phyloP scores from a whole-genome alignment of 1,284 basidiomycete genomes.

The Inonotus obliquus region DNA sequence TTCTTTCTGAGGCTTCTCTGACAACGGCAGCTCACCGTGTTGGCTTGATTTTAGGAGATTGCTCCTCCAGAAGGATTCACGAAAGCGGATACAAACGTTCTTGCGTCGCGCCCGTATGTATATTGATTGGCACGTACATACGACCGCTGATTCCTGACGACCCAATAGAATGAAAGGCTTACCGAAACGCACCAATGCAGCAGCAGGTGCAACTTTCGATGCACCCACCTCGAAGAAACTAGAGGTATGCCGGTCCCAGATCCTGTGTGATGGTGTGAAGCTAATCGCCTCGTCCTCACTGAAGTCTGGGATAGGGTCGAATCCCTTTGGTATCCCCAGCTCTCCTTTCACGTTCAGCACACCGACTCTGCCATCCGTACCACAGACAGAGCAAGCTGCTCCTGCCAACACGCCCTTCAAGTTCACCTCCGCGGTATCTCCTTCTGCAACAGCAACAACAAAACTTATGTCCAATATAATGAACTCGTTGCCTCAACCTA shows the following conservation, averaged over 20 bases:
- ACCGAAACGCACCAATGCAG: constrained; percentile 20
- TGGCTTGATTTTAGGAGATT: constrained; percentile 13
- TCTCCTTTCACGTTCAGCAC: constrained; percentile 19
- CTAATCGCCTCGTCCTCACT: background rate
- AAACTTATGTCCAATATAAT: constrained; percentile 24
- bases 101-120: constrained; percentile 22
- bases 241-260: background rate
- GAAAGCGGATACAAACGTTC: constrained; percentile 21
- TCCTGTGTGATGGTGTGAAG: background rate
- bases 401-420: constrained; percentile 30
- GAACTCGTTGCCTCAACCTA: constrained; percentile 12
- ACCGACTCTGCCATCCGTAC: constrained; percentile 8
- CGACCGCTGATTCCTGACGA: background rate
- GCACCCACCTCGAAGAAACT: background rate
- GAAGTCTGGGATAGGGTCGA: background rate
- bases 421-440: constrained; percentile 25
- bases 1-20: background rate
- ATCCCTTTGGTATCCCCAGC: constrained; percentile 12
- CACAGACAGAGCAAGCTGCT: constrained; percentile 19
- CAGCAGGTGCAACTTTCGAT: constrained; percentile 1
- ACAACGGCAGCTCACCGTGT: background rate
- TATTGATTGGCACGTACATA: background rate
- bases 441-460: constrained; percentile 32
- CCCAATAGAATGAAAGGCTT: constrained; percentile 19
- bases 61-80: constrained; percentile 18